phyloP scores from a whole-genome alignment of 345 rosid genomes.

The Populus nigra region DNA sequence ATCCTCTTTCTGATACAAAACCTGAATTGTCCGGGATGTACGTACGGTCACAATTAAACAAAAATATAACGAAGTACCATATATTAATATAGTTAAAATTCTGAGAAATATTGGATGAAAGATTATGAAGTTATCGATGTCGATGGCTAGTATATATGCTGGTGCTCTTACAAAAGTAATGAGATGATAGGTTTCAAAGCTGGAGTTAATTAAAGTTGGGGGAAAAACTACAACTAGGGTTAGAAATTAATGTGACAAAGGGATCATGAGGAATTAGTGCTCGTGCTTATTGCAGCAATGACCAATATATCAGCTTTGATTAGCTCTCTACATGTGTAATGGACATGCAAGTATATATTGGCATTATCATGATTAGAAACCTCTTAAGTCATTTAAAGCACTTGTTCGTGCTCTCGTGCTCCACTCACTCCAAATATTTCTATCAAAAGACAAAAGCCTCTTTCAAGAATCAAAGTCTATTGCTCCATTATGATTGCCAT shows the following conservation, averaged over 20 bases:
- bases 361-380: constrained; percentile 4
- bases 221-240: not conserved
- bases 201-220: not conserved
- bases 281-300: not conserved
- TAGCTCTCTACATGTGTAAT: not conserved
- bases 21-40: not conserved
- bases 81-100: no score
- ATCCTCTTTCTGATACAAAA: not conserved
- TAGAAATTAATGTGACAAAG: not conserved
- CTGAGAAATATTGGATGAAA: no score
- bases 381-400: constrained; percentile 12
- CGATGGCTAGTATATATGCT: not conserved
- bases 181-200: not conserved
- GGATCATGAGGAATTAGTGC: not conserved
- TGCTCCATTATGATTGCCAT: constrained; percentile 9
- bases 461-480: not conserved
- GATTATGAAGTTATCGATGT: not conserved
- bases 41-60: no score
- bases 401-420: constrained; percentile 15
- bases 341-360: not conserved
- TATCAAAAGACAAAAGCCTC: constrained; percentile 1
- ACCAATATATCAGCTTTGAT: not conserved
- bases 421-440: constrained; percentile 11
- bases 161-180: not conserved
- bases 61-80: no score